Evolutionary conservation across 2,329 filamentous ascomycete genomes (phyloP).

Genomic region (Pseudogymnoascus verrucosus): DNA sequence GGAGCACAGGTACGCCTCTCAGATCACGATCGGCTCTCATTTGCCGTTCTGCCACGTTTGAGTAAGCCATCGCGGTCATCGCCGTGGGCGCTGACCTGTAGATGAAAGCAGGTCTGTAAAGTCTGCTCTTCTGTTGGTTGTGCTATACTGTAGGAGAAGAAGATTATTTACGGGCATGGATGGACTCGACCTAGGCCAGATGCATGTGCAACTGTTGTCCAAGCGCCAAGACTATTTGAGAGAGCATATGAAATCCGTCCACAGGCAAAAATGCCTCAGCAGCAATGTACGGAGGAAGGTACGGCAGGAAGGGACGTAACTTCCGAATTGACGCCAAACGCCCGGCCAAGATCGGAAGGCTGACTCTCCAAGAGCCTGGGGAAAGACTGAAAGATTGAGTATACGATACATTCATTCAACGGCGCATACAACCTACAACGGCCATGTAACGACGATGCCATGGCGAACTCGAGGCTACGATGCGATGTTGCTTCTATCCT

Average conservation of each 20-base stretch:
- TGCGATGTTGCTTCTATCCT: not conserved
- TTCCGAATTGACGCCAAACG: constrained; percentile 5
- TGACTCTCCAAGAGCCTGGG: not conserved
- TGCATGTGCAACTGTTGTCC: not conserved
- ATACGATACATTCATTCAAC: not conserved
- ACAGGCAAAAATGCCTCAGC: constrained; percentile 6
- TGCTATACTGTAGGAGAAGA: not conserved
- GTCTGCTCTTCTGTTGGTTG: not conserved
- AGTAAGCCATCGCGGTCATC: not conserved
- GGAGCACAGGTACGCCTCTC: not conserved
- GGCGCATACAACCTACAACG: not conserved
- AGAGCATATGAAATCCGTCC: not conserved
- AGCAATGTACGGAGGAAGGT: not conserved
- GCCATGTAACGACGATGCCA: not conserved
- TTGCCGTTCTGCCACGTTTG: not conserved
- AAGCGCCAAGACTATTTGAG: not conserved
- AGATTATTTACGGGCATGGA: not conserved
- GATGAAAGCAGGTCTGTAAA: not conserved
- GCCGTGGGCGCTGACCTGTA: not conserved
- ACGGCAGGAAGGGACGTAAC: constrained; percentile 1
- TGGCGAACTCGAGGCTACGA: not conserved
- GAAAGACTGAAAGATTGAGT: not conserved
- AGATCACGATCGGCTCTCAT: not conserved
- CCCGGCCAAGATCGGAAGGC: constrained; percentile 2
- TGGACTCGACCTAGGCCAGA: not conserved